Evolutionary conservation across 164 flowering plant species (phyloP), one percentile per base, ranked within the genome.

Genomic region (Nelumbo lutea): DNA sequence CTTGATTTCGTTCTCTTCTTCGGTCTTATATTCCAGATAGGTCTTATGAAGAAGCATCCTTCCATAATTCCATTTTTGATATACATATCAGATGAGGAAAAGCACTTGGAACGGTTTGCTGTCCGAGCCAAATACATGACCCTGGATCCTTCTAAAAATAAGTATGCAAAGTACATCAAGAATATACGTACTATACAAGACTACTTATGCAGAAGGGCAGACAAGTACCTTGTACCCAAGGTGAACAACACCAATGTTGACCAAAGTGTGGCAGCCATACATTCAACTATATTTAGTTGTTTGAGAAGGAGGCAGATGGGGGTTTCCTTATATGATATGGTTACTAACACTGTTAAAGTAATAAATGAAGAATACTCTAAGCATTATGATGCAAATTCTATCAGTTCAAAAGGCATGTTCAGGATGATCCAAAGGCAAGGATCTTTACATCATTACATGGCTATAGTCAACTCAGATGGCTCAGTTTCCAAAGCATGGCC

Each of bases 71-170:
- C 96, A 8, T 90, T 90, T 76, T 84, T 90, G 89, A 75, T 90
- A 72, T 90, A 87, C 77, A 90, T 90, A 40, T 66, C 90, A 47
- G 82, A 86, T 65, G 96, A 90, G 79, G 92, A 85, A 59, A 90
- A 90, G 63, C 96, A 87, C 78, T 11, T 90, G 82, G 94, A 90
- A 75, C 71, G 96, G 64, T 90, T 90, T 80, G 96, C 96, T 11
- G 89, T 90, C 1, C 90, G 96, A 66, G 96, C 96, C 44, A 88
- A 90, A 76, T 88, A 90, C 72, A 90, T 90, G 96, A 87, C 94
- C n/a, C 75, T 88, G 65, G 96, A 90, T 72, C 96, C 94, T 62
- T 85, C 90, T 9, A 88, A 82, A 70, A 90, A 90, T 79, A 88
- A 88, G 72, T 90, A 90, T 76, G 96, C 86, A 7, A 90, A 90